Base-by-base conservation (phyloP, 805 yeast species). In the Cephaloascus fragrans region DNA sequence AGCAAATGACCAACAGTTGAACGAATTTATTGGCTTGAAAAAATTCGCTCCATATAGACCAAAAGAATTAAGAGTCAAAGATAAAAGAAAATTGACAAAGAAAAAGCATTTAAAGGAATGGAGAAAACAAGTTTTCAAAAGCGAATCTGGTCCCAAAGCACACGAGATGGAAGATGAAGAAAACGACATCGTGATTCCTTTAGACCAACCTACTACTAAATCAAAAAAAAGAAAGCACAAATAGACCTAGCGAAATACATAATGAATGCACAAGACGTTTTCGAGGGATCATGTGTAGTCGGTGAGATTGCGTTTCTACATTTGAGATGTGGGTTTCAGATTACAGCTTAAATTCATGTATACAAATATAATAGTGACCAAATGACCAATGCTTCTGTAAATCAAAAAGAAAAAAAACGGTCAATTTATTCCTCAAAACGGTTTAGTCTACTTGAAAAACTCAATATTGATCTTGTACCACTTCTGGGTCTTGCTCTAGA, bases 11-110 rank as follows among this genome's bases (percentile, higher is more conserved):
- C 70, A 73, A 44, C 83, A 82, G 37, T 69, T 93, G 58, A 93
- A 93, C 59, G 82, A 80, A 41, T 88, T 71, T 51, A 80, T 88
- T 41, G 93, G 96, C 18, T 64, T 93, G 50, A 90, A 90, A 67
- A 89, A 89, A 59, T 78, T 93, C 47, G 97, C 97, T 0, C 90
- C 97, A 20, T 93, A 85, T 57, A 77, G 96, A 56, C 77, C 86
- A 18, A 74, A 74, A 46, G 94, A 84, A 42, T 68, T 71, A 46
- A 69, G 78, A 46, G 61, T 68, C 47, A 86, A 81, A 54, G 98
- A 93, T 57, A 83, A 77, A 60, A 73, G 94, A 55, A 85, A 86
- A 63, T 83, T 74, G 41, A 77, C 88, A 31, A 93, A 90, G 69
- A 77, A 80, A 64, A 83, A 75, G 60, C 73, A 93, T 50, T 61